These are phyloP conservation scores for Alternaria triticina DNA, from an alignment of 2,329 filamentous ascomycete genomes.

Conservation along the genomic window DNA sequence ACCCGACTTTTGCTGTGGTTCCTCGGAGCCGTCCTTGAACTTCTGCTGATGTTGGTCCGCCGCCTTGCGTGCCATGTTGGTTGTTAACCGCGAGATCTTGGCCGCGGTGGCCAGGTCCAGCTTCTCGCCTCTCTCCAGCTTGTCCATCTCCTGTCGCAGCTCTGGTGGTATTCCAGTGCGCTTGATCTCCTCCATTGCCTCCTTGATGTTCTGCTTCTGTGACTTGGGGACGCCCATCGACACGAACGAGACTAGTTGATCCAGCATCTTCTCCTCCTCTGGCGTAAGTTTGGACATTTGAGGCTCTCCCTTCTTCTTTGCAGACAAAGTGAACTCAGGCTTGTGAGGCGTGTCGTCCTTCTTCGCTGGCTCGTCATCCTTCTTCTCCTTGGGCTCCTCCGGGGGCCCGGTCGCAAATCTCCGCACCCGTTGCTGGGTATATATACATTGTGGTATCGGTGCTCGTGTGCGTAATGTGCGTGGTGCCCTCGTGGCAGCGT, in stretches of 20 bases:
- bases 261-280: slow-evolving; percentile 64
- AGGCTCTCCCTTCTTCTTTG: slow-evolving; percentile 52
- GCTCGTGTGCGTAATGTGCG: slow-evolving; percentile 44
- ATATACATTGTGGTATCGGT: slow-evolving; percentile 52
- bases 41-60: slow-evolving; percentile 48
- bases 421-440: slow-evolving; percentile 51
- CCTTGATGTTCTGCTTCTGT: slow-evolving; percentile 66
- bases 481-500: slow-evolving; percentile 58
- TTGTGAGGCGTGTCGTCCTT: slow-evolving; percentile 41
- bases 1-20: slow-evolving; percentile 52
- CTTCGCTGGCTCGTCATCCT: slow-evolving; percentile 34
- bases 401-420: slow-evolving; percentile 51
- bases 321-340: slow-evolving; percentile 39
- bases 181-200: slow-evolving; percentile 68
- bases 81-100: slow-evolving; percentile 64
- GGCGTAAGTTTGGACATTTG: slow-evolving; percentile 56
- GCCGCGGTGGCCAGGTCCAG: slow-evolving; percentile 64
- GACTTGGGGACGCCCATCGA: slow-evolving; percentile 66
- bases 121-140: slow-evolving; percentile 56
- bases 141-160: slow-evolving; percentile 68
- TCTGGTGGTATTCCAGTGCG: slow-evolving; percentile 73
- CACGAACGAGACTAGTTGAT: slow-evolving; percentile 62
- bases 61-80: slow-evolving; percentile 61
- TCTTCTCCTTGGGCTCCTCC: slow-evolving; percentile 41
- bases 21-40: slow-evolving; percentile 30